Evolutionary conservation across 2,329 filamentous ascomycete genomes (phyloP), one percentile per base, ranked within the genome.

Genomic region (Claviceps monticola): DNA sequence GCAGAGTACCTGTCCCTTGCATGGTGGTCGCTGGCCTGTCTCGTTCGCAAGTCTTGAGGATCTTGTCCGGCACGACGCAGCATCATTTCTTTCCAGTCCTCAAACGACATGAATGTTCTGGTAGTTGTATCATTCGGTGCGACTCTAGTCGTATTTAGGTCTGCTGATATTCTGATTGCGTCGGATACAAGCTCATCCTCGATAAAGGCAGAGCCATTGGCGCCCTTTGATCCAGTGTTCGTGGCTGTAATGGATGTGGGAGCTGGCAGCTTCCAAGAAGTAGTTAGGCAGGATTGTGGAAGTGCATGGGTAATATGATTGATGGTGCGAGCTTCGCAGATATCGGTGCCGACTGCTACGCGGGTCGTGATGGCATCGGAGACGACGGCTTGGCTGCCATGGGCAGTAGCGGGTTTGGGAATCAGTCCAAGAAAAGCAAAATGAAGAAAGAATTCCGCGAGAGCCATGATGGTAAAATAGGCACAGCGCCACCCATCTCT

Each of bases 81-180:
- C 70, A 95, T 95, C 73, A 90, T 86, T 62, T 85, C 88, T 70
- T 95, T 97, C 93, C 93, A 98, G 61, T 97, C 91, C 64, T 97
- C 93, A 60, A 98, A 98, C 0, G 93, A 96, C 60, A 97, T 81
- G 65, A 97, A 97, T 6, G 89, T 57, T 5, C 62, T 61, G 11
- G 59, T 44, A 6, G 54, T 34, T 4, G 55, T 47, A 13, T 55
- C 54, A 2, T 53, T 14, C 1, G 53, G 36, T 19, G 52, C 41
- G n/a, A 54, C 49, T 51, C 56, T 46, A 17, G 42, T 41, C 29
- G 50, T 50, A 36, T 51, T 14, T 41, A 16, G 36, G 43, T 44
- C 34, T 50, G 48, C 17, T 19, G 23, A 11, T 26, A 47, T 13
- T n/a, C 46, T 39, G 4, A 46, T 19, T 14, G 53, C 16, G 49